phyloP scores from a whole-genome alignment of 73 alveolate genomes.

The Diophrys appendiculata region DNA sequence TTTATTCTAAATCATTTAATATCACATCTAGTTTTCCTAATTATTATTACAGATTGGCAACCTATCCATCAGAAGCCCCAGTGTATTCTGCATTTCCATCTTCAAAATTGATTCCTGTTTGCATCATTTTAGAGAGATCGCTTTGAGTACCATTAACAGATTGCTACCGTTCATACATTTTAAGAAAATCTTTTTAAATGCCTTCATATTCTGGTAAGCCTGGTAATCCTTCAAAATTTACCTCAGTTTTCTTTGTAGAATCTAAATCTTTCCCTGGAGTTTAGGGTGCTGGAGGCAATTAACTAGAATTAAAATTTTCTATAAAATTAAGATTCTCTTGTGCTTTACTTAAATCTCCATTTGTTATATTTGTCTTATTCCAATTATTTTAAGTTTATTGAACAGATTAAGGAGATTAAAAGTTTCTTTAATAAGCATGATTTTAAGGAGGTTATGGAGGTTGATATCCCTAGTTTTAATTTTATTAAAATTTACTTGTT shows the following conservation, averaged over 20 bases:
- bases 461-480: too few relatives aligned
- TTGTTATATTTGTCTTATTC: not conserved
- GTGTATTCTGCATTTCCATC: not conserved
- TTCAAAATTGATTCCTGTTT: not conserved
- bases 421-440: too few relatives aligned
- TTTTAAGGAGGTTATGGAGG: too few relatives aligned
- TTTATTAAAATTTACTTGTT: too few relatives aligned
- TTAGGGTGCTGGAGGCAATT: not conserved
- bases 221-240: constrained; percentile 2
- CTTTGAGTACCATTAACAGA: not conserved
- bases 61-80: not conserved
- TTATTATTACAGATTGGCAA: not conserved
- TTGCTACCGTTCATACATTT: not conserved
- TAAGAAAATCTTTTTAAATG: not conserved
- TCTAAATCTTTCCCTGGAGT: not conserved
- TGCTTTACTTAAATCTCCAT: not conserved
- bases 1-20: not conserved
- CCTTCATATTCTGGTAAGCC: constrained; percentile 12
- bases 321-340: not conserved
- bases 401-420: too few relatives aligned
- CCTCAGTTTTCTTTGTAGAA: constrained; percentile 7
- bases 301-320: not conserved
- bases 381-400: too few relatives aligned
- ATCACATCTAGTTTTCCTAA: not conserved
- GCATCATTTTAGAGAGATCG: not conserved